phyloP scores from a whole-genome alignment of 2,329 filamentous ascomycete genomes.

The Capronia coronata region DNA sequence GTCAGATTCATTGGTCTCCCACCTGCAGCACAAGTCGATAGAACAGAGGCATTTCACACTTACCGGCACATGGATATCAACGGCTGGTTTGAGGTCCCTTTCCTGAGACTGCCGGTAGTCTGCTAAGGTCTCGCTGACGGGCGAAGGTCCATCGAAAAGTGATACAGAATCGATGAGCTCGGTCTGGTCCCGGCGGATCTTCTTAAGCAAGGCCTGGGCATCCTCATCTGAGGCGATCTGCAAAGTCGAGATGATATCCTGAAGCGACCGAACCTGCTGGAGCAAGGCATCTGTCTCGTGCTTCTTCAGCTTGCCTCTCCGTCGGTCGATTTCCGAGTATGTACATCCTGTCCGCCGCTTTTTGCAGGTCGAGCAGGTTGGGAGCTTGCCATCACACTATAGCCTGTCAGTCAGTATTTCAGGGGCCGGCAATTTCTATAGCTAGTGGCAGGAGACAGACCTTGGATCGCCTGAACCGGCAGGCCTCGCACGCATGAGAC shows the following conservation, averaged over 20 bases:
- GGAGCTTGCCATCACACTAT: conserved; percentile 11
- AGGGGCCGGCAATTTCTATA: no score
- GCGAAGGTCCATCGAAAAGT: not conserved
- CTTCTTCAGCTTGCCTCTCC: conserved; percentile 10
- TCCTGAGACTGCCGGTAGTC: conserved; percentile 8
- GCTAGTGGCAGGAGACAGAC: not conserved
- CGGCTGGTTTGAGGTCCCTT: not conserved
- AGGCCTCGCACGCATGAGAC: conserved; percentile 11
- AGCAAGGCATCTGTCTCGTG: conserved; percentile 10
- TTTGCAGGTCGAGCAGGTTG: conserved; percentile 9
- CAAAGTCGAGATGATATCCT: conserved; percentile 5
- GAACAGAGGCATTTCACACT: no score
- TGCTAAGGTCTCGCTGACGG: not conserved
- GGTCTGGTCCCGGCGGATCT: conserved; percentile 3
- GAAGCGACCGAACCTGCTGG: conserved; percentile 5
- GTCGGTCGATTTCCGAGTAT: conserved; percentile 10
- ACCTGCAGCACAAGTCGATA: no score
- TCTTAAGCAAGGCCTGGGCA: conserved; percentile 6
- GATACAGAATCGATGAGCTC: not conserved
- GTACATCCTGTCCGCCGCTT: conserved; percentile 2
- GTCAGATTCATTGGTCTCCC: not conserved
- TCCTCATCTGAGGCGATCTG: conserved; percentile 10
- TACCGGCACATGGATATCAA: not conserved
- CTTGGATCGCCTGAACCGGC: conserved; percentile 12
- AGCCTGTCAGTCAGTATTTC: not conserved